phyloP scores from a whole-genome alignment of 2,329 filamentous ascomycete genomes.

The Monosporascus sp. region DNA sequence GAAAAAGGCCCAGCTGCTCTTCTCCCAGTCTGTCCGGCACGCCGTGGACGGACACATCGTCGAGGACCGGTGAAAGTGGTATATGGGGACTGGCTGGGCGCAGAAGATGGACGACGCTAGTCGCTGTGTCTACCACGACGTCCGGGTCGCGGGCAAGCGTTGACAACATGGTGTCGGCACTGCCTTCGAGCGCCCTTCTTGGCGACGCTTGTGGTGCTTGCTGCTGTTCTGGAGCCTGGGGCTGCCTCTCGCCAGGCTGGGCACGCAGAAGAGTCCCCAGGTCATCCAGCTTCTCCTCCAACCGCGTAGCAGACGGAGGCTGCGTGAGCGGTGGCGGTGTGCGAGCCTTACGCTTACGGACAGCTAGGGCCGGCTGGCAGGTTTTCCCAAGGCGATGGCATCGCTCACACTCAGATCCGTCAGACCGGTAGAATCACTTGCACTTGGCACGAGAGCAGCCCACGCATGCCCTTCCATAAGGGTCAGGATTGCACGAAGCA shows the following conservation, averaged over 20 bases:
- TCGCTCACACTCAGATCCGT: conserved; percentile 14
- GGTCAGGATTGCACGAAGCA: conserved; percentile 4
- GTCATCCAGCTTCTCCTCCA: conserved; percentile 47
- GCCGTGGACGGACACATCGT: conserved; percentile 10
- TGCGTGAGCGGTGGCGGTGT: background rate
- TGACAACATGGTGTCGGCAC: background rate
- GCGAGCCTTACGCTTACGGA: conserved; percentile 15
- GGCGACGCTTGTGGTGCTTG: conserved; percentile 5
- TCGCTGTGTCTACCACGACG: conserved; percentile 11
- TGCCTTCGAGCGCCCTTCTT: background rate
- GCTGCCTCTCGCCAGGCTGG: conserved; percentile 14
- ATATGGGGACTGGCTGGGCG: conserved; percentile 7
- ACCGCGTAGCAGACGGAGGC: conserved; percentile 26
- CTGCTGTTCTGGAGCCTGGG: conserved; percentile 4
- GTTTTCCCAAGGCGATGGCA: conserved; percentile 19
- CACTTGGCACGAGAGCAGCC: conserved; percentile 20
- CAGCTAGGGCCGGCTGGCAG: conserved; percentile 12
- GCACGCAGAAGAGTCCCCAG: conserved; percentile 39
- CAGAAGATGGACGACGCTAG: conserved; percentile 11
- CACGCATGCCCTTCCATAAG: conserved; percentile 18
- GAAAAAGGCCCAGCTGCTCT: conserved; percentile 12
- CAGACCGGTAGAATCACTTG: conserved; percentile 19
- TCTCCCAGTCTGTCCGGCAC: conserved; percentile 8
- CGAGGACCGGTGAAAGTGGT: conserved; percentile 4
- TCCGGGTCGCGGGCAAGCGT: conserved; percentile 6